Percentiles rank a stretch among this genome's conserved stretches.
phyloP scores from a whole-genome alignment of 805 yeast genomes.

The Saturnispora gosingensis region DNA sequence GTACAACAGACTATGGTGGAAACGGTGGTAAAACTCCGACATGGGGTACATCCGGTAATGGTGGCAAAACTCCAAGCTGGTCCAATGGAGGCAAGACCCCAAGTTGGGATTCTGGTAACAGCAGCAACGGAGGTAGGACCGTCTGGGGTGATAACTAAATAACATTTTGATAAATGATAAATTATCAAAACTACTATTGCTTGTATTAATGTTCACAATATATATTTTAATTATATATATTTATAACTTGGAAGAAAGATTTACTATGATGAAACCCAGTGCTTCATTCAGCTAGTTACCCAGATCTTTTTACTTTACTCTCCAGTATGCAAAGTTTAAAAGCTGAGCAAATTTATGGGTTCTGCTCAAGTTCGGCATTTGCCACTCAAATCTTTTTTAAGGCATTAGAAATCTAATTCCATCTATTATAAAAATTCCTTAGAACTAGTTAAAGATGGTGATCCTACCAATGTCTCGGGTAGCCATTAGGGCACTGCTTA shows the following conservation, averaged over 20 bases:
- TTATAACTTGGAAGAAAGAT: no score
- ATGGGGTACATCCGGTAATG: constrained; percentile 35
- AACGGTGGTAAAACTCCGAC: constrained; percentile 34
- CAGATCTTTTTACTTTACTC: no score
- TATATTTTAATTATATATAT: no score
- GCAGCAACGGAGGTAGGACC: constrained; percentile 24
- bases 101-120: constrained; percentile 28
- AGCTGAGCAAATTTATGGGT: background rate
- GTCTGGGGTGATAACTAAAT: constrained; percentile 22
- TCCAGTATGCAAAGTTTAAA: background rate
- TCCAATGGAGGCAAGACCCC: constrained; percentile 33
- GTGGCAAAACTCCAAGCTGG: constrained; percentile 31
- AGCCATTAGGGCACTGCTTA: background rate
- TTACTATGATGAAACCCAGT: background rate
- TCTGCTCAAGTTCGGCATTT: background rate
- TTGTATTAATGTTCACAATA: background rate
- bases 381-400: constrained; percentile 1
- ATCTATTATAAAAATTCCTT: background rate
- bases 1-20: constrained; percentile 18
- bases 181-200: background rate
- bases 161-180: background rate
- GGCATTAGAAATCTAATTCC: background rate
- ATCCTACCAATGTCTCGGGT: background rate
- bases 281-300: background rate
- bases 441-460: constrained; percentile 1